These are phyloP conservation scores for Suillus cothurnatus DNA, from an alignment of 768 basidiomycete species.

Conservation along the genomic window DNA sequence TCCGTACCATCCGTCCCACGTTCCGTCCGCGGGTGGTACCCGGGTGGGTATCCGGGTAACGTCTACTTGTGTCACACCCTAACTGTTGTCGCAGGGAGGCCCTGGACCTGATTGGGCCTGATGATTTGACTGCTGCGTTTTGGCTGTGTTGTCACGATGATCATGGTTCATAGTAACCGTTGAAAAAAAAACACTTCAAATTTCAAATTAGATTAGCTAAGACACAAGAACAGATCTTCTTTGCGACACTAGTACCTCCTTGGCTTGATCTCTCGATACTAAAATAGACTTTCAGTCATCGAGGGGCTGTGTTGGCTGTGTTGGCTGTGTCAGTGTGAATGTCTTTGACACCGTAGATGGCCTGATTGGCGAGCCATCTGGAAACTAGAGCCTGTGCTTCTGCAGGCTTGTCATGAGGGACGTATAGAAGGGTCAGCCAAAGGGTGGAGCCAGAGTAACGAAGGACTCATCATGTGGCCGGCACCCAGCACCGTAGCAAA, in stretches of 20 bases:
- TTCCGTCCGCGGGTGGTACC: too few species aligned
- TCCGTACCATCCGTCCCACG: too few species aligned
- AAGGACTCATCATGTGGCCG: slow-evolving; percentile 68
- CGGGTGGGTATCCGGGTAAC: too few species aligned
- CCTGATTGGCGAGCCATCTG: slow-evolving; percentile 55
- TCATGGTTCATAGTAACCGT: background rate
- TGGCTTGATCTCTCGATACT: background rate
- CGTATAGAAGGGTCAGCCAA: slow-evolving; percentile 39
- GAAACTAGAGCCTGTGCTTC: slow-evolving; percentile 65
- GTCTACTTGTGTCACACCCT: too few species aligned
- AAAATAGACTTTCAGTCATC: background rate
- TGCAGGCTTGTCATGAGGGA: slow-evolving; percentile 69
- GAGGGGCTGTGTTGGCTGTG: background rate
- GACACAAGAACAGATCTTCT: background rate
- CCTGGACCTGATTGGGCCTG: background rate
- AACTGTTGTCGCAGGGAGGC: background rate
- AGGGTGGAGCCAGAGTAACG: background rate
- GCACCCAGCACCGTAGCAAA: slow-evolving; percentile 67
- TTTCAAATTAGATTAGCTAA: background rate
- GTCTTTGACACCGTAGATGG: slow-evolving; percentile 34
- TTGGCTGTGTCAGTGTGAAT: background rate
- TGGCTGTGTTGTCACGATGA: background rate
- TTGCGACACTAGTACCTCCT: background rate
- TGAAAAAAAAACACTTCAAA: slow-evolving; percentile 2
- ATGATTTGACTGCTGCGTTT: background rate